Percentiles rank a stretch among this genome's conserved stretches.
These are phyloP conservation scores for Myotisia sp. DNA, from an alignment of 2,329 filamentous ascomycete genomes.

Conservation along the genomic window DNA sequence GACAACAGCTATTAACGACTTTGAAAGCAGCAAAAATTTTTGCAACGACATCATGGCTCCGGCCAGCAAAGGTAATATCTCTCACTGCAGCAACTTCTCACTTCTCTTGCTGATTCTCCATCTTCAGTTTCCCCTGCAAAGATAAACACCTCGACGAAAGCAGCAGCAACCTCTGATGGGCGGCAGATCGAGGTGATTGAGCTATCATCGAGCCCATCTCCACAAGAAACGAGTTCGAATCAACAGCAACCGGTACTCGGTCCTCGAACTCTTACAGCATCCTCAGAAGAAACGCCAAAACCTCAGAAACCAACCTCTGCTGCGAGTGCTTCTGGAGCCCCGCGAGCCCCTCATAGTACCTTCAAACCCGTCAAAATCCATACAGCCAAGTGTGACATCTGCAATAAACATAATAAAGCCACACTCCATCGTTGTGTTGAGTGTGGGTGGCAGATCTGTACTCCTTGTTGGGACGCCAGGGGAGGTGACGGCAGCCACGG, in stretches of 20 bases:
- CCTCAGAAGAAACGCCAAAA: background rate
- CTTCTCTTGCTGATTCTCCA: no score
- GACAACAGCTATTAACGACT: no score
- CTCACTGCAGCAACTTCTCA: no score
- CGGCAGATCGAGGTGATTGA: conserved; percentile 3
- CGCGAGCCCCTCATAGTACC: conserved; percentile 10
- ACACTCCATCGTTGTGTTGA: conserved; percentile 21
- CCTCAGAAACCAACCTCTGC: background rate
- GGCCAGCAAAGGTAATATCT: background rate
- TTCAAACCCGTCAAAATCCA: conserved; percentile 21
- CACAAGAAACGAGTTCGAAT: conserved; percentile 1
- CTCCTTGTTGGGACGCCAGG: conserved; percentile 16
- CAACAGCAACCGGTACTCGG: background rate
- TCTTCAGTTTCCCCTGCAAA: background rate
- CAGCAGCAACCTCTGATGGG: background rate
- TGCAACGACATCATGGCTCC: background rate
- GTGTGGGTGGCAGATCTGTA: conserved; percentile 26
- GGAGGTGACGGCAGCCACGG: conserved; percentile 14
- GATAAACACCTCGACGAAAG: background rate
- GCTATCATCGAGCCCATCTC: conserved; percentile 4
- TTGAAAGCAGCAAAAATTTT: no score
- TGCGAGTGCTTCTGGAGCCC: background rate
- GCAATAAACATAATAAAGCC: conserved; percentile 20
- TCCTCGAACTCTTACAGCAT: no score
- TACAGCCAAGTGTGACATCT: conserved; percentile 28